Evolutionary conservation across 345 rosid genomes (phyloP).

Genomic region (Salix arbutifolia): DNA sequence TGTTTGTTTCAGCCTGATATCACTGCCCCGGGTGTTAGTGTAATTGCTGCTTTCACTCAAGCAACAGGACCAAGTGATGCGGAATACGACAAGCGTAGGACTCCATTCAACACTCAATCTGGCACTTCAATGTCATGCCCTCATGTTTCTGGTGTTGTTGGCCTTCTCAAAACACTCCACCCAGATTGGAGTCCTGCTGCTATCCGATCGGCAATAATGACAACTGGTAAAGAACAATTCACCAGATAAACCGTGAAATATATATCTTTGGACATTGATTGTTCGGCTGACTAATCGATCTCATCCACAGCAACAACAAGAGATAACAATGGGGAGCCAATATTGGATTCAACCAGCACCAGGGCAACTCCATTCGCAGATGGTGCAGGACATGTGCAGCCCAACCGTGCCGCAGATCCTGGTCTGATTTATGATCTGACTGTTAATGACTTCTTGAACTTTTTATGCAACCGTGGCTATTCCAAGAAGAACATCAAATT

Average conservation of each 20-base stretch:
- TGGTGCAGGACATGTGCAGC: constrained; percentile 47
- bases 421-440: constrained; percentile 50
- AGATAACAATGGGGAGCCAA: constrained; percentile 17
- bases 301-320: constrained; percentile 28
- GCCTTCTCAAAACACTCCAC: constrained; percentile 43
- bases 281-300: background rate
- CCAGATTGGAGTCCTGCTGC: constrained; percentile 53
- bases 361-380: constrained; percentile 47
- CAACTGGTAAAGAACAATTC: constrained; percentile 27
- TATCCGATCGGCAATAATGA: constrained; percentile 48
- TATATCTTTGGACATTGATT: background rate
- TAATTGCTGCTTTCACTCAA: constrained; percentile 41
- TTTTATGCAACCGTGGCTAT: constrained; percentile 39
- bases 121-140: constrained; percentile 64
- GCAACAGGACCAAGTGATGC: constrained; percentile 16
- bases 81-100: constrained; percentile 23
- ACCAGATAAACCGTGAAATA: background rate
- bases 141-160: constrained; percentile 47
- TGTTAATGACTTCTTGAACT: constrained; percentile 34
- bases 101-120: constrained; percentile 22
- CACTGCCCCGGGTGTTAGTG: constrained; percentile 50
- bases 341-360: constrained; percentile 18
- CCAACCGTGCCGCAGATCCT: constrained; percentile 45
- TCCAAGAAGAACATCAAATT: constrained; percentile 7
- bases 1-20: constrained; percentile 42